Percentiles rank a stretch among this genome's conserved stretches.
Conservation (phyloP, 1,139 yeast genomes). For the Debaryomyces sp. region DNA sequence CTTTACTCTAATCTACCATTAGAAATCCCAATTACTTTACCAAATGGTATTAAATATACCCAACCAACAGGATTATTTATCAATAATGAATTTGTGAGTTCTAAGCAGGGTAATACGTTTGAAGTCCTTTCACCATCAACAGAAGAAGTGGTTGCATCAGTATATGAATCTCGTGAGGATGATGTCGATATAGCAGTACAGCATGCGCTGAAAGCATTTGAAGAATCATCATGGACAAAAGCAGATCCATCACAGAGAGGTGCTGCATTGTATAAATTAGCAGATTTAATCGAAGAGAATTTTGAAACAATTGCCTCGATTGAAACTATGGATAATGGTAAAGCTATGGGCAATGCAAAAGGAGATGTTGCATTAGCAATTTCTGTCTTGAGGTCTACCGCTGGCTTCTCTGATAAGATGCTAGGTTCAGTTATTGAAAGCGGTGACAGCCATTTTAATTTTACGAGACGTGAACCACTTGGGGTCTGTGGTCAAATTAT, state of each 20-base stretch:
- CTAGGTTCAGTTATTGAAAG: slow-evolving; percentile 62
- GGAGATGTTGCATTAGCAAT: slow-evolving; percentile 54
- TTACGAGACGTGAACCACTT: slow-evolving; percentile 24
- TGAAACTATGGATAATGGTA: slow-evolving; percentile 73
- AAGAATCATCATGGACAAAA: slow-evolving; percentile 31
- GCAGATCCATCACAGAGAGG: slow-evolving; percentile 49
- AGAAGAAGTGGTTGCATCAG: slow-evolving; percentile 55
- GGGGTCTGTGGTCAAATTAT: slow-evolving; percentile 44
- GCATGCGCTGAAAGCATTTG: slow-evolving; percentile 59
- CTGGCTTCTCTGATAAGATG: slow-evolving; percentile 73
- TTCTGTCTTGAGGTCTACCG: slow-evolving; percentile 59
- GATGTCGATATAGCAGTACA: slow-evolving; percentile 63
- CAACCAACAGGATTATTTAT: slow-evolving; percentile 72
- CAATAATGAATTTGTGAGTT: slow-evolving; percentile 61
- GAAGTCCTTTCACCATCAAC: slow-evolving; percentile 58
- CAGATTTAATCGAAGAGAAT: slow-evolving; percentile 55
- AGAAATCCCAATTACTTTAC: slow-evolving; percentile 40
- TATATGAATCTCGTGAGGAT: slow-evolving; percentile 56
- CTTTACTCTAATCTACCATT: slow-evolving; percentile 24
- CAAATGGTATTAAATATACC: slow-evolving; percentile 44
- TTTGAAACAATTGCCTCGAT: slow-evolving; percentile 55
- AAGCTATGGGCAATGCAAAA: slow-evolving; percentile 47
- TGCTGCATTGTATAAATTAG: slow-evolving; percentile 50
- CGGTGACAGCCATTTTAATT: slow-evolving; percentile 54
- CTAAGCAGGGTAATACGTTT: slow-evolving; percentile 53